Conservation (phyloP, 2,329 filamentous ascomycete genomes). For the Ophiostoma perfectum region DNA sequence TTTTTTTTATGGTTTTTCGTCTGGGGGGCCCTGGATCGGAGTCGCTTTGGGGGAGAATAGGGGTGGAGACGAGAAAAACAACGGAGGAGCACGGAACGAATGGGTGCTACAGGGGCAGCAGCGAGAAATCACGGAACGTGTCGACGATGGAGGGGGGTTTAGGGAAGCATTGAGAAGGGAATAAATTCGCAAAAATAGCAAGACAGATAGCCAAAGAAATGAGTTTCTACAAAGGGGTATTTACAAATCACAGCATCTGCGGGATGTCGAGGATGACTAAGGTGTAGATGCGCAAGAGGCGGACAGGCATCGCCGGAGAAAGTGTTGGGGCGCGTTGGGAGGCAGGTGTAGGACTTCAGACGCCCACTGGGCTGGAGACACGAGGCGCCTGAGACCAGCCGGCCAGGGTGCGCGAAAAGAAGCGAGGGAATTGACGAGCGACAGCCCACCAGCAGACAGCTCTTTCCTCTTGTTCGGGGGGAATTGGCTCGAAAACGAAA, state of each 20-base stretch:
- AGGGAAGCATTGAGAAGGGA: not conserved
- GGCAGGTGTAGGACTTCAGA: slow-evolving; percentile 7
- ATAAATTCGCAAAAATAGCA: not conserved
- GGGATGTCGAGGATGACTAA: slow-evolving; percentile 14
- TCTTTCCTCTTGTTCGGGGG: slow-evolving; percentile 21
- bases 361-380: not conserved
- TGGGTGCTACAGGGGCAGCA: slow-evolving; percentile 1
- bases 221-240: no score
- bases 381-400: not conserved
- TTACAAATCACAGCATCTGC: no score
- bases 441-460: slow-evolving; percentile 13
- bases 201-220: no score
- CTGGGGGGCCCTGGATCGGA: slow-evolving; percentile 19
- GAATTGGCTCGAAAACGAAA: slow-evolving; percentile 24
- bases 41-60: slow-evolving; percentile 21
- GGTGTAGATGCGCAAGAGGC: slow-evolving; percentile 5
- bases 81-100: slow-evolving; percentile 19
- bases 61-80: slow-evolving; percentile 18
- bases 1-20: slow-evolving; percentile 14
- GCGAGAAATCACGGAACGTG: slow-evolving; percentile 10
- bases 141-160: not conserved
- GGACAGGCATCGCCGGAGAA: slow-evolving; percentile 18
- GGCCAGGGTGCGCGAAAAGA: slow-evolving; percentile 11
- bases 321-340: slow-evolving; percentile 16
- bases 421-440: slow-evolving; percentile 23